These are phyloP conservation scores for Parathielavia hyrcaniae DNA, from an alignment of 495 filamentous ascomycete genomes.

Conservation along the genomic window DNA sequence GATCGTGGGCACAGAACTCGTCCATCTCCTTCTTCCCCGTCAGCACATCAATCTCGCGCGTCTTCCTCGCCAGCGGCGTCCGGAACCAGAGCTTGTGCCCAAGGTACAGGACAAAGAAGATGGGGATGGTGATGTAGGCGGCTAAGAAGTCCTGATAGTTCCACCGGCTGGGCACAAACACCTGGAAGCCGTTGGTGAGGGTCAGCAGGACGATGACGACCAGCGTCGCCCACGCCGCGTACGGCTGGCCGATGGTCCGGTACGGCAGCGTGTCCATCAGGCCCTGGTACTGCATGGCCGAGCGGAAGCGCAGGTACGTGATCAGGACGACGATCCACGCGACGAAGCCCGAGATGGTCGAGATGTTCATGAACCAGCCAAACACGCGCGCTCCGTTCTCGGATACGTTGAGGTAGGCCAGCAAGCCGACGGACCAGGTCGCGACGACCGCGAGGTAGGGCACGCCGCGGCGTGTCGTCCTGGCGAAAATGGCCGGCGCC, in stretches of 20 bases:
- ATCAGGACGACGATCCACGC: slow-evolving; percentile 47
- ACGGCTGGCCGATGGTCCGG: slow-evolving; percentile 39
- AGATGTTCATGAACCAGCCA: slow-evolving; percentile 52
- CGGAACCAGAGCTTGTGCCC: slow-evolving; percentile 37
- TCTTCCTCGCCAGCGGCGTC: slow-evolving; percentile 28
- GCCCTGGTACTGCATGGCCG: slow-evolving; percentile 35
- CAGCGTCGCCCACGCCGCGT: slow-evolving; percentile 36
- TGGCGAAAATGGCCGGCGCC: slow-evolving; percentile 53
- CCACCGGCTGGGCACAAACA: slow-evolving; percentile 36
- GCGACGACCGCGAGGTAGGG: slow-evolving; percentile 57
- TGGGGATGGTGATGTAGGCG: slow-evolving; percentile 45
- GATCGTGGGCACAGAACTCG: slow-evolving; percentile 38
- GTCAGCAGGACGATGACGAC: slow-evolving; percentile 38
- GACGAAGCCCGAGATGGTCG: slow-evolving; percentile 45
- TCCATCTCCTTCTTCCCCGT: slow-evolving; percentile 50
- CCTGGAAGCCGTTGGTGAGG: slow-evolving; percentile 46
- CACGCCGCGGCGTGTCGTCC: slow-evolving; percentile 52
- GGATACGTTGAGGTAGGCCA: slow-evolving; percentile 58
- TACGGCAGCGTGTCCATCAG: slow-evolving; percentile 38
- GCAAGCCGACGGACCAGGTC: slow-evolving; percentile 46
- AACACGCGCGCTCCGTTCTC: slow-evolving; percentile 53
- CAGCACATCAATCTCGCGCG: slow-evolving; percentile 39
- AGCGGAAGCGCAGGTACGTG: slow-evolving; percentile 45
- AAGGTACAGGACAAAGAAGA: slow-evolving; percentile 39
- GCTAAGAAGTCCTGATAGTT: slow-evolving; percentile 39